A percentile compares a stretch with the other conserved stretches of the same genome.
phyloP scores from a whole-genome alignment of 1,284 basidiomycete species.

The Phlebopus sp. region DNA sequence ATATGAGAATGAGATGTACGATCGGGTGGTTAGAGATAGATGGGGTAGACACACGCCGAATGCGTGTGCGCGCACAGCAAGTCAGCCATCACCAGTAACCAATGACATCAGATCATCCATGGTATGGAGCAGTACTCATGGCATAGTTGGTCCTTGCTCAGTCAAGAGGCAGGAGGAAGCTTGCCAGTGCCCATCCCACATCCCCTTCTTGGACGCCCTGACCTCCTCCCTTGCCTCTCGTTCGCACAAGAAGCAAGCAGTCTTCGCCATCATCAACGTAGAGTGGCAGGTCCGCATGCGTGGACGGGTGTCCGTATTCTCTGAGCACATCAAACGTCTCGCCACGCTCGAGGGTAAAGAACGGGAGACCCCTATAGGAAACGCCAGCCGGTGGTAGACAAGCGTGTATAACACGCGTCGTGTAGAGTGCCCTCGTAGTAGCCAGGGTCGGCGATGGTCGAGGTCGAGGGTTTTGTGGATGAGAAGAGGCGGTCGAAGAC shows the following conservation, averaged over 20 bases:
- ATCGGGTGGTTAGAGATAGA: not conserved
- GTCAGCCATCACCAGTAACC: too few species aligned
- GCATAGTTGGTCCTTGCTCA: constrained; percentile 14
- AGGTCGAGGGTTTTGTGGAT: constrained; percentile 20
- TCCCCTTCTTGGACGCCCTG: constrained; percentile 34
- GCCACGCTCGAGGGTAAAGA: constrained; percentile 61
- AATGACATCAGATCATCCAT: too few species aligned
- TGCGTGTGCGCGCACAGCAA: too few species aligned
- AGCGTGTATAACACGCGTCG: constrained; percentile 62
- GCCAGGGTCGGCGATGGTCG: constrained; percentile 38
- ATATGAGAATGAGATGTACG: not conserved
- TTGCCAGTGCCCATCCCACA: constrained; percentile 78
- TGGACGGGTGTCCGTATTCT: constrained; percentile 73
- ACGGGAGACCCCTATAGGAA: constrained; percentile 69
- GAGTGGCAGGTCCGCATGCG: constrained; percentile 65
- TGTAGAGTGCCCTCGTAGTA: constrained; percentile 51
- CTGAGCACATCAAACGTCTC: constrained; percentile 65
- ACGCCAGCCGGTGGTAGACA: constrained; percentile 61
- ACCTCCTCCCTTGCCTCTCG: constrained; percentile 31
- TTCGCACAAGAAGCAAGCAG: constrained; percentile 63
- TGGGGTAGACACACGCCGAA: too few species aligned
- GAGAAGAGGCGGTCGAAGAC: constrained; percentile 9
- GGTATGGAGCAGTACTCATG: not conserved
- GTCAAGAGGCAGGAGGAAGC: constrained; percentile 66
- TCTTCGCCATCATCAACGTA: constrained; percentile 80